Percentiles rank a stretch among this genome's conserved stretches.
Conservation (phyloP, 2,329 filamentous ascomycete genomes). For the Aspergillus ochraceus region DNA sequence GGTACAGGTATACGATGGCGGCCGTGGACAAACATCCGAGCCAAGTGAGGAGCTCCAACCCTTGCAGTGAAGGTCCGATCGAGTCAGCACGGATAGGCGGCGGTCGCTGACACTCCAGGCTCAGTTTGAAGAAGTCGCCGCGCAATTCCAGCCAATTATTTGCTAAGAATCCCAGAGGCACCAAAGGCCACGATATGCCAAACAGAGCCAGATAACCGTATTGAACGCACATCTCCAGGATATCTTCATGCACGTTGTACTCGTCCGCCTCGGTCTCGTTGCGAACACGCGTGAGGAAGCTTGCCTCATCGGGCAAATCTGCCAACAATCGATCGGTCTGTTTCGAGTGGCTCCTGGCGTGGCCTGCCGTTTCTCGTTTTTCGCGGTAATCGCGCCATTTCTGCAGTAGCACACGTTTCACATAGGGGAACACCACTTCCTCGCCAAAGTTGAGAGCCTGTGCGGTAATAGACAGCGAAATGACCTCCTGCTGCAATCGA, state of each 20-base stretch:
- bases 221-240: constrained; percentile 90
- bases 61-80: constrained; percentile 88
- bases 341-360: constrained; percentile 25
- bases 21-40: constrained; percentile 84
- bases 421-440: constrained; percentile 80
- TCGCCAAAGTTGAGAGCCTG: constrained; percentile 85
- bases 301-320: constrained; percentile 74
- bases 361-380: constrained; percentile 34
- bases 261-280: constrained; percentile 76
- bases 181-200: constrained; percentile 92
- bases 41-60: constrained; percentile 89
- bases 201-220: constrained; percentile 89
- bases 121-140: constrained; percentile 92
- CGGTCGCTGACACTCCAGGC: constrained; percentile 81
- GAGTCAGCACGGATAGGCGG: constrained; percentile 88
- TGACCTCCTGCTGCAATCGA: constrained; percentile 84
- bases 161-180: constrained; percentile 80
- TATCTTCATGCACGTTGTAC: constrained; percentile 88
- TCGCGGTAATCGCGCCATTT: constrained; percentile 57
- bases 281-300: constrained; percentile 78
- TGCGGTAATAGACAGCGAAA: constrained; percentile 93
- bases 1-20: constrained; percentile 86
- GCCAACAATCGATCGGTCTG: constrained; percentile 52
- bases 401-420: constrained; percentile 74
- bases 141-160: constrained; percentile 97